These are phyloP conservation scores for Dactylis glomerata DNA, from an alignment of 176 grass and related monocot species.

Conservation along the genomic window DNA sequence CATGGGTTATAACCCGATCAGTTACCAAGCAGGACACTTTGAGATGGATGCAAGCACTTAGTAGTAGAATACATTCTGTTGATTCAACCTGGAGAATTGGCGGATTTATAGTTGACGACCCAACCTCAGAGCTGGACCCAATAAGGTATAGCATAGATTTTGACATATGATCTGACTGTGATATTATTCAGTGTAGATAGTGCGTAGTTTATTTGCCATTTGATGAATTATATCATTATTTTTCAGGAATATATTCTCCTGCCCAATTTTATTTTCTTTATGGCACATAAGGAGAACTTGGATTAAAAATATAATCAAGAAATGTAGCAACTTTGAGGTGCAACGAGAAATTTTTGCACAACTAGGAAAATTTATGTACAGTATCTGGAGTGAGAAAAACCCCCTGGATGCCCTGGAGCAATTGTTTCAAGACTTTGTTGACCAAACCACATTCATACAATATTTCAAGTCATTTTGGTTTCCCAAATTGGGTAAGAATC, in stretches of 20 bases:
- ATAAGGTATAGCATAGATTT: conserved; percentile 52
- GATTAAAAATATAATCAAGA: conserved; percentile 86
- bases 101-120: conserved; percentile 80
- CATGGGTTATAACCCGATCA: conserved; percentile 91
- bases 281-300: conserved; percentile 84
- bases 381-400: conserved; percentile 65
- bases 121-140: conserved; percentile 72
- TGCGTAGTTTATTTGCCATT: neutral
- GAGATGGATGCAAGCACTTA: conserved; percentile 90
- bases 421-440: conserved; percentile 88
- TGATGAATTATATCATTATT: conserved; percentile 23
- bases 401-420: conserved; percentile 60
- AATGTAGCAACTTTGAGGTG: conserved; percentile 71
- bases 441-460: conserved; percentile 68
- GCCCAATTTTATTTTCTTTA: conserved; percentile 74
- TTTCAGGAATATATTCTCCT: conserved; percentile 70
- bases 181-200: neutral
- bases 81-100: conserved; percentile 62
- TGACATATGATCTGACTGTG: neutral
- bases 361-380: conserved; percentile 68
- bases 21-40: conserved; percentile 71
- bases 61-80: conserved; percentile 54
- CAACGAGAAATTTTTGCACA: conserved; percentile 62
- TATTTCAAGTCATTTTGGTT: conserved; percentile 95
- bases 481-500: conserved; percentile 84